Percentiles rank a stretch among this genome's conserved stretches.
Evolutionary conservation across 345 rosid species (phyloP).

Genomic region (Conringia planisiliqua): DNA sequence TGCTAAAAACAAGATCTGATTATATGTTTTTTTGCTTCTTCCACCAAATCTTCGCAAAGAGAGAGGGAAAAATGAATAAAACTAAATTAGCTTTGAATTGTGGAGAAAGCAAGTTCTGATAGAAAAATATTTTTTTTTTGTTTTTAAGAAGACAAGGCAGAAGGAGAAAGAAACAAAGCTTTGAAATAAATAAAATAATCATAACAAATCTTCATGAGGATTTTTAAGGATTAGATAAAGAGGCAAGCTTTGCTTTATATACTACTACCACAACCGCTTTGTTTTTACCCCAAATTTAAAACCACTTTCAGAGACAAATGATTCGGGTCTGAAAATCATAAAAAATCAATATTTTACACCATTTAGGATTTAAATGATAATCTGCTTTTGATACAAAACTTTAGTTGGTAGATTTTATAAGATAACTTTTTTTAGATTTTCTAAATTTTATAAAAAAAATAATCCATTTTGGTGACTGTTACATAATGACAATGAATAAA

Average conservation of each 20-base stretch:
- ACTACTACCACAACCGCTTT: conserved; percentile 19
- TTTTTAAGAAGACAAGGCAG: conserved; percentile 20
- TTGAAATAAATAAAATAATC: conserved; percentile 20
- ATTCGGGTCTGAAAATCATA: neutral
- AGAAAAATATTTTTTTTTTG: neutral
- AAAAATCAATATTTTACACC: neutral
- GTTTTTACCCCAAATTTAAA: conserved; percentile 14
- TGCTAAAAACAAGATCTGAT: conserved; percentile 51
- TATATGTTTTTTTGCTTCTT: conserved; percentile 27
- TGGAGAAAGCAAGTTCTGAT: conserved; percentile 44
- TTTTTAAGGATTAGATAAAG: conserved; percentile 33
- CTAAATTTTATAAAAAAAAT: neutral
- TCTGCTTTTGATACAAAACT: neutral
- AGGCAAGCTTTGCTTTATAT: conserved; percentile 30
- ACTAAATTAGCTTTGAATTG: conserved; percentile 43
- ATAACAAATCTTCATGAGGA: conserved; percentile 35
- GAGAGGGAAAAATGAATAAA: conserved; percentile 29
- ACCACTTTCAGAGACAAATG: neutral
- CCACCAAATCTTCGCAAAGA: conserved; percentile 45
- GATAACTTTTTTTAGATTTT: neutral
- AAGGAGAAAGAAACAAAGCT: neutral
- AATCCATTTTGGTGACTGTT: neutral
- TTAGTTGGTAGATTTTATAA: neutral
- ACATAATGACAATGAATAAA: neutral
- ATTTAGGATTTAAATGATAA: neutral